Evolutionary conservation across 2,329 filamentous ascomycete genomes (phyloP).

Genomic region (Ciborinia camelliae): DNA sequence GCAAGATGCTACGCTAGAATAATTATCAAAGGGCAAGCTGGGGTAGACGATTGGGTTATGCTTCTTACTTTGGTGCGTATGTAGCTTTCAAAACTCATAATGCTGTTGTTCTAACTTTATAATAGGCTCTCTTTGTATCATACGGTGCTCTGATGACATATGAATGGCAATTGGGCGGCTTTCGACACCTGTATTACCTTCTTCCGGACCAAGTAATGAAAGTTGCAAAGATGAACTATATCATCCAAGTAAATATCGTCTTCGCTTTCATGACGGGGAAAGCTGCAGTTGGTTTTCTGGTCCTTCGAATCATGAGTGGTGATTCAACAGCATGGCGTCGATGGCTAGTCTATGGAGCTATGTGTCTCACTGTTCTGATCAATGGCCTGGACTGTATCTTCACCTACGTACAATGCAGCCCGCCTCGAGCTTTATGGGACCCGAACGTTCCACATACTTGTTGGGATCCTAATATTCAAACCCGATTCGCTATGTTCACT

Average conservation of each 20-base stretch:
- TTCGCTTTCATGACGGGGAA: slow-evolving; percentile 13
- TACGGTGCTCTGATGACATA: slow-evolving; percentile 12
- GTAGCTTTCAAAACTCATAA: neutral
- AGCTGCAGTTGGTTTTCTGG: slow-evolving; percentile 10
- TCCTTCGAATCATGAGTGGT: slow-evolving; percentile 16
- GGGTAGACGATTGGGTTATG: slow-evolving; percentile 18
- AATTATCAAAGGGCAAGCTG: slow-evolving; percentile 6
- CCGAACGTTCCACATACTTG: neutral
- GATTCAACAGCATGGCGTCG: slow-evolving; percentile 9
- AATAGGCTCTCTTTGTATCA: slow-evolving; percentile 7
- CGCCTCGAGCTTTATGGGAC: slow-evolving; percentile 13
- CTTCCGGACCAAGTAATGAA: neutral
- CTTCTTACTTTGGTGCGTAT: slow-evolving; percentile 13
- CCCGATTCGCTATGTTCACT: slow-evolving; percentile 13
- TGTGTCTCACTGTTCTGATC: neutral
- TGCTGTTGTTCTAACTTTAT: neutral
- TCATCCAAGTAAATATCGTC: slow-evolving; percentile 1
- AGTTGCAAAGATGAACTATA: slow-evolving; percentile 8
- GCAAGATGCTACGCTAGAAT: slow-evolving; percentile 17
- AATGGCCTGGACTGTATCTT: slow-evolving; percentile 13
- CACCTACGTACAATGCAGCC: slow-evolving; percentile 13
- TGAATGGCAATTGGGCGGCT: slow-evolving; percentile 13
- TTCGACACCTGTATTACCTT: slow-evolving; percentile 16
- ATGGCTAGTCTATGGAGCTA: slow-evolving; percentile 14
- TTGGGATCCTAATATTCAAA: slow-evolving; percentile 11